Evolutionary conservation across 2,329 filamentous ascomycete genomes (phyloP).

Genomic region (Penicillium sumatraense): DNA sequence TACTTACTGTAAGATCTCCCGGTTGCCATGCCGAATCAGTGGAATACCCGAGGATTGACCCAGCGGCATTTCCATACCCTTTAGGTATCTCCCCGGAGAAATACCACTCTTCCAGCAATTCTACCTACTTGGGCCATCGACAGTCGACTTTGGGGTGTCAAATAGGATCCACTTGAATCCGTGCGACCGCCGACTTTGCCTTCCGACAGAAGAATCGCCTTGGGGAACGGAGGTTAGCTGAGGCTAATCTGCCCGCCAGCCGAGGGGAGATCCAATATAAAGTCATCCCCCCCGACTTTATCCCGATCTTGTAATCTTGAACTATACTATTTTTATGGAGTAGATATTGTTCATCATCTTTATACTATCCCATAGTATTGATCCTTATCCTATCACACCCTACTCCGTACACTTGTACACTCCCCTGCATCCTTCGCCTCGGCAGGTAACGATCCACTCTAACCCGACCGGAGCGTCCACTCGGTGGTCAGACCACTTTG

Average conservation of each 20-base stretch:
- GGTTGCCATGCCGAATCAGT: neutral
- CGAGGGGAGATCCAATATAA: neutral
- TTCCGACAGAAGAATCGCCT: neutral
- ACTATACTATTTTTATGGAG: too few species aligned
- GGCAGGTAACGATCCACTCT: slow-evolving; percentile 22
- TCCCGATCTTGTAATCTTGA: too few species aligned
- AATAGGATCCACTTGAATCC: neutral
- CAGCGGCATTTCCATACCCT: neutral
- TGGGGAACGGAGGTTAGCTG: neutral
- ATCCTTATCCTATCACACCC: neutral
- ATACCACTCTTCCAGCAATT: neutral
- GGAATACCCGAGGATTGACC: neutral
- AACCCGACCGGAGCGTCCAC: slow-evolving; percentile 11
- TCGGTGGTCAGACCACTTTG: slow-evolving; percentile 29
- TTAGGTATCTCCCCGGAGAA: neutral
- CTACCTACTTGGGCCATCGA: neutral
- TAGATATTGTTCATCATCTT: too few species aligned
- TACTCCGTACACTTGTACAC: too few species aligned
- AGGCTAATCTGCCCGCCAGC: neutral
- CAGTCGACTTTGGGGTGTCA: too few species aligned
- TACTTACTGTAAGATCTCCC: neutral
- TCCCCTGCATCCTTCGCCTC: neutral
- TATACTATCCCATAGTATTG: too few species aligned
- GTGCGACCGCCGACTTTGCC: slow-evolving; percentile 8
- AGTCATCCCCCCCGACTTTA: neutral